Percentiles rank a stretch among this genome's conserved stretches.
Evolutionary conservation across 805 yeast species (phyloP).

Genomic region (Saccharomycopsis fodiens): DNA sequence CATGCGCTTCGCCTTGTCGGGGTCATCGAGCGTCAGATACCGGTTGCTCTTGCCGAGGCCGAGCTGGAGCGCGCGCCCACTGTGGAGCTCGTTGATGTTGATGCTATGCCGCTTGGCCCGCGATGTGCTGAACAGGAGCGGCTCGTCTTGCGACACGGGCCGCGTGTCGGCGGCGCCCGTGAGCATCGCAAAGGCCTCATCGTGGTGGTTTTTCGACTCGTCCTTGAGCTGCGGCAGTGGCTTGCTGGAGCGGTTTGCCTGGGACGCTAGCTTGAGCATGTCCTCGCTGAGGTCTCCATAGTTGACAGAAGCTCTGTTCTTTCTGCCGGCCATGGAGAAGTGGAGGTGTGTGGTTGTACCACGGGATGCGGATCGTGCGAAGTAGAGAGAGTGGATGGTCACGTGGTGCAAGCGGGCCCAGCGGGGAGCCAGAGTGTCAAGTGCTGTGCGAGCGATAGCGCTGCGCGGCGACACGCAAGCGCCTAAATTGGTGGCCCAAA

Average conservation of each 20-base stretch:
- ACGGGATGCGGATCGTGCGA: too few species aligned
- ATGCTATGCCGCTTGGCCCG: not conserved
- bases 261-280: constrained; percentile 12
- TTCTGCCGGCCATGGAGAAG: not conserved
- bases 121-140: not conserved
- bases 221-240: constrained; percentile 5
- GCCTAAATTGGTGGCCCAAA: too few species aligned
- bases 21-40: constrained; percentile 16
- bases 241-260: constrained; percentile 14
- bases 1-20: constrained; percentile 8
- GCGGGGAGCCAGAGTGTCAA: too few species aligned
- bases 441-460: too few species aligned
- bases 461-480: too few species aligned
- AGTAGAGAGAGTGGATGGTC: too few species aligned
- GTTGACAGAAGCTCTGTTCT: constrained; percentile 18
- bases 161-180: constrained; percentile 8
- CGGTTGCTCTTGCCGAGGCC: constrained; percentile 7
- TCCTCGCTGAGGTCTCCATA: constrained; percentile 20
- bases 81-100: not conserved
- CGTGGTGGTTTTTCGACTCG: constrained; percentile 12
- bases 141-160: constrained; percentile 5
- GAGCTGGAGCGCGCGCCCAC: not conserved
- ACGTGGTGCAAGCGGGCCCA: too few species aligned
- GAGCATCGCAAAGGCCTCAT: constrained; percentile 17
- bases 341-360: too few species aligned